These are phyloP conservation scores for Candida bentonensis DNA, from an alignment of 805 yeast species.

Conservation along the genomic window DNA sequence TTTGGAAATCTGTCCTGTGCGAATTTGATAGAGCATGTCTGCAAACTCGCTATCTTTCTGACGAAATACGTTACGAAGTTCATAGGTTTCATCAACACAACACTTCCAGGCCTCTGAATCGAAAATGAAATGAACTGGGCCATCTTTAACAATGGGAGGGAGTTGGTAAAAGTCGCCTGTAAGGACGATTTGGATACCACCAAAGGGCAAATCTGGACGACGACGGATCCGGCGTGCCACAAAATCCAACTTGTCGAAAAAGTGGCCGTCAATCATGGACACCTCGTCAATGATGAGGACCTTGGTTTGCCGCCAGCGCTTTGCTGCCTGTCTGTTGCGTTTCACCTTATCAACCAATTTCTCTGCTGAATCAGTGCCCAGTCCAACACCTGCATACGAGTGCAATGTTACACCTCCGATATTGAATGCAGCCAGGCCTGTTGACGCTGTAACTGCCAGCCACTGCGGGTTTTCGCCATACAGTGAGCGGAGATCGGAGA, in stretches of 20 bases:
- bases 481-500: slow-evolving; percentile 32
- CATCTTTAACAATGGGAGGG: slow-evolving; percentile 53
- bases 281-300: slow-evolving; percentile 84
- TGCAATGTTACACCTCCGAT: slow-evolving; percentile 87
- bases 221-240: slow-evolving; percentile 50
- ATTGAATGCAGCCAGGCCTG: slow-evolving; percentile 91
- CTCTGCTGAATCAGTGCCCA: slow-evolving; percentile 42
- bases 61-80: slow-evolving; percentile 71
- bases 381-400: slow-evolving; percentile 73
- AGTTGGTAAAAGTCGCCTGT: slow-evolving; percentile 96
- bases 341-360: slow-evolving; percentile 35
- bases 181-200: slow-evolving; percentile 79
- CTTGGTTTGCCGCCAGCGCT: slow-evolving; percentile 51
- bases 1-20: slow-evolving; percentile 52
- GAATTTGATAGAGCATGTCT: slow-evolving; percentile 63
- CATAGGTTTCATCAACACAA: slow-evolving; percentile 49
- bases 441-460: slow-evolving; percentile 87
- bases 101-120: slow-evolving; percentile 57
- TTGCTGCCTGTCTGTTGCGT: slow-evolving; percentile 28
- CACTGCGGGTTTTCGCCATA: slow-evolving; percentile 26
- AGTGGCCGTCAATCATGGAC: slow-evolving; percentile 78
- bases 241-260: slow-evolving; percentile 60
- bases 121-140: slow-evolving; percentile 47
- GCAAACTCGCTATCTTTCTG: slow-evolving; percentile 68
- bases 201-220: slow-evolving; percentile 51